A percentile compares a stretch with the other conserved stretches of the same genome.
phyloP scores from a whole-genome alignment of 2,329 filamentous ascomycete species.

The Drechslerella stenobrocha region DNA sequence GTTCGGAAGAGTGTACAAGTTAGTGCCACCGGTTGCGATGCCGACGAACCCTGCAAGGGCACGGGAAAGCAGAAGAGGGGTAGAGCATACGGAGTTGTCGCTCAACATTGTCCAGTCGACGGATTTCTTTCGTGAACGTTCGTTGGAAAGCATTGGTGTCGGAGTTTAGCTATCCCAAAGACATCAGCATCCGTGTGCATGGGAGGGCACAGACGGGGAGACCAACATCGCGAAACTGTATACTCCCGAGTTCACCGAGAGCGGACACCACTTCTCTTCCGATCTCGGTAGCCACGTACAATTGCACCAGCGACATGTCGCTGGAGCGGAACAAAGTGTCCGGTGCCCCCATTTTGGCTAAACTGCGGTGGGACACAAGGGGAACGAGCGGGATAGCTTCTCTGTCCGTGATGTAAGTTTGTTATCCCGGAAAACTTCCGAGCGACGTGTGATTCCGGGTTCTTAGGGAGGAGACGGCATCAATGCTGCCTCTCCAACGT shows the following conservation, averaged over 20 bases:
- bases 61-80: not conserved
- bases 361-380: constrained; percentile 26
- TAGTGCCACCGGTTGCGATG: too few species aligned
- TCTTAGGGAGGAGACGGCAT: constrained; percentile 7
- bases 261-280: constrained; percentile 96
- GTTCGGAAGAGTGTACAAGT: too few species aligned
- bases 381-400: constrained; percentile 41
- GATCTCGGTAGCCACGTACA: constrained; percentile 99
- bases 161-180: constrained; percentile 75
- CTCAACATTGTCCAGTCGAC: constrained; percentile 96
- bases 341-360: constrained; percentile 65
- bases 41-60: not conserved
- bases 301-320: constrained; percentile 99
- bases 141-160: constrained; percentile 93
- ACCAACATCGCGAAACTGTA: constrained; percentile 95
- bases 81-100: constrained; percentile 80
- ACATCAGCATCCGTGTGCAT: constrained; percentile 24
- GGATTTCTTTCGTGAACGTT: constrained; percentile 96
- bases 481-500: not conserved
- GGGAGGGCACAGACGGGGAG: not conserved
- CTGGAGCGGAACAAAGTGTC: constrained; percentile 99
- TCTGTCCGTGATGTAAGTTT: constrained; percentile 36
- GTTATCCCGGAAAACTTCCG: constrained; percentile 32
- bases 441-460: not conserved
- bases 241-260: constrained; percentile 89